Percentiles rank a stretch among this genome's conserved stretches.
These are phyloP conservation scores for Leishmania mexicana DNA, from an alignment of 208 protist genomes.

Conservation along the genomic window DNA sequence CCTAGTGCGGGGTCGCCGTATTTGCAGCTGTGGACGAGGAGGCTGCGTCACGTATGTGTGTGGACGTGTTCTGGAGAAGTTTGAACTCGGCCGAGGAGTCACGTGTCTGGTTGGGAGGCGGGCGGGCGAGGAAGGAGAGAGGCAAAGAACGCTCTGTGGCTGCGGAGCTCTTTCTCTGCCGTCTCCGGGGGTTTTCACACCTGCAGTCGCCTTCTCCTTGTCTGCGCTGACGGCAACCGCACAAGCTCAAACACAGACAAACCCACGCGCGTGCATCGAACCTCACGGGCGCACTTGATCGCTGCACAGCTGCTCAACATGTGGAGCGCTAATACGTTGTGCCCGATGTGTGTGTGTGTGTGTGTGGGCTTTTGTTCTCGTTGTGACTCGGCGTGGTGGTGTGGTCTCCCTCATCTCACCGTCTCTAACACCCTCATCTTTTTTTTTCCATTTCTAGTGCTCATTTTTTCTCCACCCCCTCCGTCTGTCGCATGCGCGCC, in stretches of 20 bases:
- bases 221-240: neutral
- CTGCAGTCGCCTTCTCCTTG: neutral
- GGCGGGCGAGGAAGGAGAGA: too few relatives aligned
- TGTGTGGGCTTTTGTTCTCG: neutral
- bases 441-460: too few relatives aligned
- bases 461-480: too few relatives aligned
- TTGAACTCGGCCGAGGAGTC: too few relatives aligned
- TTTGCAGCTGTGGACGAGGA: neutral
- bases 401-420: neutral
- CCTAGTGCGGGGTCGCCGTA: neutral
- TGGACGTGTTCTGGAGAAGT: neutral
- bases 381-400: neutral
- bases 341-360: neutral
- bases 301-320: neutral
- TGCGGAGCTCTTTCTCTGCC: neutral
- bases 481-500: neutral
- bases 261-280: too few relatives aligned
- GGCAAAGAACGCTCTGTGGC: neutral
- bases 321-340: neutral
- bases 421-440: too few relatives aligned
- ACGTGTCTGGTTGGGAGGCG: neutral
- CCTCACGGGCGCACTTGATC: neutral
- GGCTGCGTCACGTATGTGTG: neutral
- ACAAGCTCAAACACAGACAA: neutral
- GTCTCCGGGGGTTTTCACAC: neutral